Conservation (phyloP, 192 early-diverging fungal genomes). For the Glomus cerebriforme region DNA sequence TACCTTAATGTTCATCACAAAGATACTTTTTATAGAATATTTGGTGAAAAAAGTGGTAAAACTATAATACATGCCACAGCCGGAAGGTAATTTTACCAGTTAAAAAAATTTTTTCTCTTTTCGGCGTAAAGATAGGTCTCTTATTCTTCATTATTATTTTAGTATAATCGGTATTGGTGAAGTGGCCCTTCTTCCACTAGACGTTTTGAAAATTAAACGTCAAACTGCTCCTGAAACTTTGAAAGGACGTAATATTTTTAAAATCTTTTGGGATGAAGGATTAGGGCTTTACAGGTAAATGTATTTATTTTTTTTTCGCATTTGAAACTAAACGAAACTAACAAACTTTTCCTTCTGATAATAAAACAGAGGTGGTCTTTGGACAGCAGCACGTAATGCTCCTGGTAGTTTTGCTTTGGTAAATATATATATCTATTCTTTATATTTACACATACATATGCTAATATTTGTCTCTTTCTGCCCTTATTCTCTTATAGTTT, state of each 20-base stretch:
- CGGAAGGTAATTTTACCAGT: constrained; percentile 53
- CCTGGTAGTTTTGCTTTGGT: constrained; percentile 96
- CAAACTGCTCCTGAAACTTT: constrained; percentile 92
- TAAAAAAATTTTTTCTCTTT: background rate
- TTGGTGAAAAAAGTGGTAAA: constrained; percentile 95
- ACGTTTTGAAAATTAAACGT: constrained; percentile 98
- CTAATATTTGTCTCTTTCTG: background rate
- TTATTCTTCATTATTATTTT: background rate
- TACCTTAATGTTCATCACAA: constrained; percentile 85
- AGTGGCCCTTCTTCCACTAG: constrained; percentile 92
- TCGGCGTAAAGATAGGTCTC: background rate
- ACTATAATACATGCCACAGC: constrained; percentile 98
- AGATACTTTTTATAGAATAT: constrained; percentile 68
- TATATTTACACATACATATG: background rate
- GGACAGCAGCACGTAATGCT: constrained; percentile 97
- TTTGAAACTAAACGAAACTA: background rate
- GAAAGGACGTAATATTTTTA: constrained; percentile 74
- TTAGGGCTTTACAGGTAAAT: constrained; percentile 84
- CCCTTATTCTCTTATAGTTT: constrained; percentile 43
- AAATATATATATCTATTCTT: constrained; percentile 17
- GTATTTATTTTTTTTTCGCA: background rate
- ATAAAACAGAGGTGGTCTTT: constrained; percentile 75
- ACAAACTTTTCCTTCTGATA: too few relatives aligned
- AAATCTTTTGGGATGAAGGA: constrained; percentile 86
- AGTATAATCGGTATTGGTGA: constrained; percentile 97